Evolutionary conservation across 768 basidiomycete species (phyloP).

Genomic region (Mycena maculata): DNA sequence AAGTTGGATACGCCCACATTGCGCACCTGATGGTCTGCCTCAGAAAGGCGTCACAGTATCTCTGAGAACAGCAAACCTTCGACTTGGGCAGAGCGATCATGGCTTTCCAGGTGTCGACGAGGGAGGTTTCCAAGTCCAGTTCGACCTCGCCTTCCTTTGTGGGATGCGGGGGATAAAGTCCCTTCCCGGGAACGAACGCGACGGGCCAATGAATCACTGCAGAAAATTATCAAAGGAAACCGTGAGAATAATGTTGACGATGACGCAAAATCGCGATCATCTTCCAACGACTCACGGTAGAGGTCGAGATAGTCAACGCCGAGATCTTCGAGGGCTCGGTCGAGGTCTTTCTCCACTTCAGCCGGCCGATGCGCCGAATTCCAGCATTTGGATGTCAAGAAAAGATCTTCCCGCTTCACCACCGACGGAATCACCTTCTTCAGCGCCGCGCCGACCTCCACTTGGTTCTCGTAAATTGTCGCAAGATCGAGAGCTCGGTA

Average conservation of each 20-base stretch:
- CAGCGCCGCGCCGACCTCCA: slow-evolving; percentile 78
- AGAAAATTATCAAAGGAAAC: not conserved
- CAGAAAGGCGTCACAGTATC: not conserved
- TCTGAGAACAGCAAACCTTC: slow-evolving; percentile 55
- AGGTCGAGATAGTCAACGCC: slow-evolving; percentile 86
- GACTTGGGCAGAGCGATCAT: slow-evolving; percentile 77
- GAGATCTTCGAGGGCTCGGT: slow-evolving; percentile 81
- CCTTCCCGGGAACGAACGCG: slow-evolving; percentile 60
- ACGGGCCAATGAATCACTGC: slow-evolving; percentile 86
- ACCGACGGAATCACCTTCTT: slow-evolving; percentile 82
- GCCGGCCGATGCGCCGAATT: slow-evolving; percentile 77
- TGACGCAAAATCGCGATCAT: not conserved
- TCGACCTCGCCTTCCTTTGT: slow-evolving; percentile 58
- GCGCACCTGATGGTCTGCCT: slow-evolving; percentile 59
- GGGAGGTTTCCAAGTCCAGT: slow-evolving; percentile 66
- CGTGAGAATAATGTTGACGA: too few relatives aligned
- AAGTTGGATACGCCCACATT: slow-evolving; percentile 89
- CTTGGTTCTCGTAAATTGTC: slow-evolving; percentile 82
- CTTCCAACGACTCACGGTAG: slow-evolving; percentile 63
- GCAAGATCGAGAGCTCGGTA: slow-evolving; percentile 91
- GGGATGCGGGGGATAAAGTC: slow-evolving; percentile 56
- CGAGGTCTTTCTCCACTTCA: slow-evolving; percentile 77
- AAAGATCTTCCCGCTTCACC: slow-evolving; percentile 83
- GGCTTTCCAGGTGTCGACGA: slow-evolving; percentile 89
- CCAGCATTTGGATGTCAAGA: slow-evolving; percentile 88